Conservation (phyloP, 1,284 basidiomycete genomes). For the Coniferiporia sulphurascens region DNA sequence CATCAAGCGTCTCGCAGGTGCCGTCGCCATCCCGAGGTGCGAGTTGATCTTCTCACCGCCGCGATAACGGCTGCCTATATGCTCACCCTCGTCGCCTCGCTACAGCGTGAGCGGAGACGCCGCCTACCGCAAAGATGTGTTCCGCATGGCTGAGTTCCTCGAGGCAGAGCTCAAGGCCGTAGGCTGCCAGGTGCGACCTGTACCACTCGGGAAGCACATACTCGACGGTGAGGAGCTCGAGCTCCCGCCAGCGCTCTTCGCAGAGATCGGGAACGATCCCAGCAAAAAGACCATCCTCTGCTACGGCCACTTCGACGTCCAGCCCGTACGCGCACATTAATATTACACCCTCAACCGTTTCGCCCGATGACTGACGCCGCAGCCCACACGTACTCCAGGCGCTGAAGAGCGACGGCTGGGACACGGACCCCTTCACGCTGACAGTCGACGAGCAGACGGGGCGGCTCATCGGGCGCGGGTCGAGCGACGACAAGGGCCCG, state of each 20-base stretch:
- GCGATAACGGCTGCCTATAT: background rate
- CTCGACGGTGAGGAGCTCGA: conserved; percentile 77
- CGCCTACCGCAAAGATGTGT: conserved; percentile 67
- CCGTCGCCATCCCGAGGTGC: conserved; percentile 88
- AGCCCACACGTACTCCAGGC: conserved; percentile 24
- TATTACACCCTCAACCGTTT: background rate
- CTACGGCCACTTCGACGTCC: conserved; percentile 89
- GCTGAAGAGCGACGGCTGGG: conserved; percentile 82
- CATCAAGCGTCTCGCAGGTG: conserved; percentile 72
- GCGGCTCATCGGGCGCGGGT: conserved; percentile 83
- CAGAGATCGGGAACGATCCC: conserved; percentile 77
- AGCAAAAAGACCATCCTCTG: conserved; percentile 90
- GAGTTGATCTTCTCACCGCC: background rate
- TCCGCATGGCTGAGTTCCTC: conserved; percentile 82
- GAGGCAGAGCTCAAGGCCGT: conserved; percentile 65
- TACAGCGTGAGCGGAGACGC: conserved; percentile 64
- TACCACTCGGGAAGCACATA: conserved; percentile 76
- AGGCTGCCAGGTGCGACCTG: conserved; percentile 71
- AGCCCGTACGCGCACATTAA: conserved; percentile 52
- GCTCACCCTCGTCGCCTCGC: background rate
- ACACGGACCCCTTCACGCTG: conserved; percentile 87
- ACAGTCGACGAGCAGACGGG: conserved; percentile 63
- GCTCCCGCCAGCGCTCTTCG: conserved; percentile 88
- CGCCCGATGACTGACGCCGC: background rate
- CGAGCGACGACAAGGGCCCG: conserved; percentile 92